Base-by-base conservation (phyloP, 257 asterid genomes). In the Solanum virginianum region DNA sequence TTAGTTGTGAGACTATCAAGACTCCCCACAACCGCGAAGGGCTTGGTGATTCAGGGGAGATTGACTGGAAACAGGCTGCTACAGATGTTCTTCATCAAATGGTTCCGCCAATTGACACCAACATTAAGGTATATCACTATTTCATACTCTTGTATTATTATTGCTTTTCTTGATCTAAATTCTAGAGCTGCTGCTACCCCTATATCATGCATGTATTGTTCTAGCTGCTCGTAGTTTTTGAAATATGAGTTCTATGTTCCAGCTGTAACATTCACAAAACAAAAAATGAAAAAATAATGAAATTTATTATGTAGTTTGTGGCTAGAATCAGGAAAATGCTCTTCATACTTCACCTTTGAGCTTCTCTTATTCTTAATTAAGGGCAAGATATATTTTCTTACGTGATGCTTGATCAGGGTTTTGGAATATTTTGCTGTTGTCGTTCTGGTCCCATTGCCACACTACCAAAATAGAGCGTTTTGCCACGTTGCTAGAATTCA, bases 71-170 rank as follows among this genome's bases (percentile, higher is more conserved):
- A 82, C 85, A 85, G 84, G 92, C 84, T 84, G 83, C 87, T 80
- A 70, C 84, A 12, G 88, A 83, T 77, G 70, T 87, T 75, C 65
- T 89, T 83, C 83, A 84, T 80, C 86, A 77, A 47, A 72, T 91
- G 89, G 91, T 90, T 47, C 86, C 88, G 81, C 89, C 91, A 24
- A 82, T 87, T 85, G 88, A 89, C 71, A 80, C 83, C n/a, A 87
- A 84, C 57, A 69, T 89, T 83, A 60, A 89, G 93, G 93, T 91
- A 88, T 18, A 55, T 43, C 51, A 49, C 41, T 56, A 20, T 63
- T 75, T 79, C 74, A 63, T 83, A 18, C 17, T 36, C 60, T 72
- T 62, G 55, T 22, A 13, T 69, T 59, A 9, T 83, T 59, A 51
- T 55, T 53, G 66, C 81, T 43, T 79, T 74, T 77, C 63, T 15